These are phyloP conservation scores for Aphanomyces stellatus DNA, from an alignment of 352 stramenopile species.

Conservation along the genomic window DNA sequence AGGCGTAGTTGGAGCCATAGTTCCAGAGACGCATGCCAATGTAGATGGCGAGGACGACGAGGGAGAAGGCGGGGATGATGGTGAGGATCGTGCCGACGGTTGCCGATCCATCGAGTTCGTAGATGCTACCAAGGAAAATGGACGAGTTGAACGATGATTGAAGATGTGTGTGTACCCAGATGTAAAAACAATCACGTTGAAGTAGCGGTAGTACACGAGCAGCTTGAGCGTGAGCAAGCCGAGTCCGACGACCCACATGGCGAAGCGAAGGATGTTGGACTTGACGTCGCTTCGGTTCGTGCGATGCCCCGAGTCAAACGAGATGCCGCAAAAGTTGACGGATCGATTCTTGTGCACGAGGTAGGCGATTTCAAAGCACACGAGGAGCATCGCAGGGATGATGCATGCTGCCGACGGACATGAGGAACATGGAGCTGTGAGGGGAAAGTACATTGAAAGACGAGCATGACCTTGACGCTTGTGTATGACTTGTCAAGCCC, in stretches of 20 bases:
- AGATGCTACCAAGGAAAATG: slow-evolving; percentile 44
- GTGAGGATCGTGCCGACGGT: slow-evolving; percentile 46
- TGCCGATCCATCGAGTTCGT: slow-evolving; percentile 57
- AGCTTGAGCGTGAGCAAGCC: slow-evolving; percentile 59
- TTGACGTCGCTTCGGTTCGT: slow-evolving; percentile 23
- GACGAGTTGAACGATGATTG: not conserved
- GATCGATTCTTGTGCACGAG: slow-evolving; percentile 85
- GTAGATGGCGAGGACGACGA: slow-evolving; percentile 63
- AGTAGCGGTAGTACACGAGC: slow-evolving; percentile 52
- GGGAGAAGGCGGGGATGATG: slow-evolving; percentile 50
- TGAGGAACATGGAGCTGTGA: not conserved
- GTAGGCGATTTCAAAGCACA: slow-evolving; percentile 87
- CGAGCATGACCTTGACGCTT: slow-evolving; percentile 62
- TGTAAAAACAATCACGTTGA: not conserved
- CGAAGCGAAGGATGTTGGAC: slow-evolving; percentile 52
- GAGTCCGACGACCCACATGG: slow-evolving; percentile 58
- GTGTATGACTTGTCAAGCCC: slow-evolving; percentile 46
- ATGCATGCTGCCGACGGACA: slow-evolving; percentile 36
- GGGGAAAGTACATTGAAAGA: slow-evolving; percentile 36
- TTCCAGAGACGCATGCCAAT: slow-evolving; percentile 73
- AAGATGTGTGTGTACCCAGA: not conserved
- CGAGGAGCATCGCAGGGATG: slow-evolving; percentile 74
- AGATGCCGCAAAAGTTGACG: slow-evolving; percentile 87
- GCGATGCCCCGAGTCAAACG: slow-evolving; percentile 67
- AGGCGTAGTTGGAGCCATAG: slow-evolving; percentile 80